Conservation (phyloP, 495 filamentous ascomycete genomes). For the Neurospora intermedia region DNA sequence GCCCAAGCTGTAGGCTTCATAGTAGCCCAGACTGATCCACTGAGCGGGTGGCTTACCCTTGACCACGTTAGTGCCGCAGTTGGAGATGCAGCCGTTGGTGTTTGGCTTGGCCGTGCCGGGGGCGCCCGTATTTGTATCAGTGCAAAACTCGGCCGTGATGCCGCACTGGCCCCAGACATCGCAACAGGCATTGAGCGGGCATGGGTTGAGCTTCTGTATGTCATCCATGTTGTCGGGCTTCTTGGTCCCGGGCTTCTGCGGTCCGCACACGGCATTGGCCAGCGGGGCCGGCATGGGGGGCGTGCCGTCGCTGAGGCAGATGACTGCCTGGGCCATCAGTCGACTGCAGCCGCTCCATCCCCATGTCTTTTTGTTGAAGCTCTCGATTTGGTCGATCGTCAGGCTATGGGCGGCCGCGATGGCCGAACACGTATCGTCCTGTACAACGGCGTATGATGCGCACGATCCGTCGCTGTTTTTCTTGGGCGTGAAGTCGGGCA, state of each 20-base stretch:
- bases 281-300: conserved; percentile 35
- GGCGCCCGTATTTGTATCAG: conserved; percentile 19
- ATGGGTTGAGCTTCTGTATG: conserved; percentile 22
- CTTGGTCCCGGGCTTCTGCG: conserved; percentile 27
- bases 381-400: conserved; percentile 23
- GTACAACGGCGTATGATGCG: conserved; percentile 19
- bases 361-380: conserved; percentile 37
- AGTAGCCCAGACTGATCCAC: conserved; percentile 17
- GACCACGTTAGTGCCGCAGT: conserved; percentile 34
- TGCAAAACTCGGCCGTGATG: conserved; percentile 38
- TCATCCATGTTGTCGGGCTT: conserved; percentile 6
- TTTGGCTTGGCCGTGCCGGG: conserved; percentile 26
- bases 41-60: conserved; percentile 3
- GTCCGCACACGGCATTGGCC: conserved; percentile 34
- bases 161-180: conserved; percentile 40
- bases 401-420: conserved; percentile 21
- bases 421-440: conserved; percentile 22
- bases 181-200: conserved; percentile 27
- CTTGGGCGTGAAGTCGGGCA: conserved; percentile 27
- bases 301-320: conserved; percentile 39
- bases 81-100: conserved; percentile 37
- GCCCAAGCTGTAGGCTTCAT: conserved; percentile 15
- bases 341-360: conserved; percentile 37
- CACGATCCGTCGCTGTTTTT: conserved; percentile 34
- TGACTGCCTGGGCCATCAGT: conserved; percentile 17